These are phyloP conservation scores for Yamadazyma diospyri DNA, from an alignment of 1,139 yeast species.

Conservation along the genomic window DNA sequence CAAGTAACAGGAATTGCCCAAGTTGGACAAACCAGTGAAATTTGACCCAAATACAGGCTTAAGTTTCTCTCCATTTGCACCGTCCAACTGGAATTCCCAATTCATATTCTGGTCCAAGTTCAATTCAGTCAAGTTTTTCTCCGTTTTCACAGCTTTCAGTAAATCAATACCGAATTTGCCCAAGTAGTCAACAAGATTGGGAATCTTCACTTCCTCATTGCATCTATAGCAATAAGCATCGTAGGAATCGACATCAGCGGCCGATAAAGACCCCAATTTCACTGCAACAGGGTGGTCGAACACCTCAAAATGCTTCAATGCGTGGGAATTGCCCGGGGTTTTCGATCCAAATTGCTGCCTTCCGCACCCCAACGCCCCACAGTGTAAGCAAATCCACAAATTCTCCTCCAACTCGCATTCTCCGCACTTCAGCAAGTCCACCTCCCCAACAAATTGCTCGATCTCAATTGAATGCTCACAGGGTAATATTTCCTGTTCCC, in stretches of 20 bases:
- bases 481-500: conserved; percentile 85
- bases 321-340: conserved; percentile 91
- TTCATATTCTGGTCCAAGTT: conserved; percentile 89
- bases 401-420: conserved; percentile 64
- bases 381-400: conserved; percentile 86
- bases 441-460: conserved; percentile 27
- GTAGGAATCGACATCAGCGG: conserved; percentile 47
- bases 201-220: conserved; percentile 84
- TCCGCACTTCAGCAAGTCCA: conserved; percentile 48
- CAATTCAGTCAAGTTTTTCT: conserved; percentile 80
- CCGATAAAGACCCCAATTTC: conserved; percentile 82
- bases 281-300: conserved; percentile 78
- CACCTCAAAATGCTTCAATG: conserved; percentile 59
- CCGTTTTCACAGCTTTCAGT: conserved; percentile 57
- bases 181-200: conserved; percentile 49
- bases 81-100: conserved; percentile 87
- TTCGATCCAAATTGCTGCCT: conserved; percentile 85
- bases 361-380: conserved; percentile 91
- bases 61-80: conserved; percentile 64
- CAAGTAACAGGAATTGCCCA: conserved; percentile 91
- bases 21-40: conserved; percentile 76
- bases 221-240: conserved; percentile 89
- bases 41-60: conserved; percentile 65
- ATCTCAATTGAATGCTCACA: conserved; percentile 71
- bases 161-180: conserved; percentile 68